These are phyloP conservation scores for Penicilliopsis zonata DNA, from an alignment of 495 filamentous ascomycete species.

Conservation along the genomic window DNA sequence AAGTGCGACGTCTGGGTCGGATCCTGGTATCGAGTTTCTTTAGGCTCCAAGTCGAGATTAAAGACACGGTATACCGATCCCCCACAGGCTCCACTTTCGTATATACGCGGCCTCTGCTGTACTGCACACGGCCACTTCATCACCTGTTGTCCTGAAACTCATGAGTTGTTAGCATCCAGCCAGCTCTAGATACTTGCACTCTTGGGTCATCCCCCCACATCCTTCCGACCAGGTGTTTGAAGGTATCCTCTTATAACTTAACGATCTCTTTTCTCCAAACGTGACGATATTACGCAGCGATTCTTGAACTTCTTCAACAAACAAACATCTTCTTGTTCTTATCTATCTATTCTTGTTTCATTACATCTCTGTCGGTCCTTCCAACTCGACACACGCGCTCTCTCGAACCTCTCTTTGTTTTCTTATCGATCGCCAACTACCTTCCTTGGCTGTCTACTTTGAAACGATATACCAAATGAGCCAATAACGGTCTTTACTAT, in stretches of 20 bases:
- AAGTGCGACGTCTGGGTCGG: conserved; percentile 20
- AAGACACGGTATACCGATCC: conserved; percentile 24
- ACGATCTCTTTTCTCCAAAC: conserved; percentile 12
- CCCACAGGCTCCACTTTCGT: conserved; percentile 16
- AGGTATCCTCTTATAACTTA: conserved; percentile 17
- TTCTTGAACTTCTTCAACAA: conserved; percentile 15
- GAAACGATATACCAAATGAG: conserved; percentile 50
- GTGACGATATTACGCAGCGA: conserved; percentile 44
- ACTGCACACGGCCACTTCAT: conserved; percentile 4
- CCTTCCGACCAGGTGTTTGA: conserved; percentile 34
- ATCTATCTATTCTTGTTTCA: conserved; percentile 8
- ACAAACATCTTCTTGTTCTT: too few species aligned
- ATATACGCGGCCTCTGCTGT: conserved; percentile 8
- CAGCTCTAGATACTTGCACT: too few species aligned
- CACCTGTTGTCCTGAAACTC: conserved; percentile 12
- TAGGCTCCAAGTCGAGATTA: conserved; percentile 15
- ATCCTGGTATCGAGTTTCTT: conserved; percentile 34
- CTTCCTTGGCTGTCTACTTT: conserved; percentile 20
- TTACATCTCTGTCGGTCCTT: not conserved
- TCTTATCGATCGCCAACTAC: conserved; percentile 21
- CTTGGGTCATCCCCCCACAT: too few species aligned
- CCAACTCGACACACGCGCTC: conserved; percentile 3
- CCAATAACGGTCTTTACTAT: conserved; percentile 52
- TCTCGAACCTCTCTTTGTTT: conserved; percentile 17
- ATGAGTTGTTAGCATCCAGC: conserved; percentile 28